phyloP scores from a whole-genome alignment of 768 basidiomycete genomes.

The Sutorius australiensis region DNA sequence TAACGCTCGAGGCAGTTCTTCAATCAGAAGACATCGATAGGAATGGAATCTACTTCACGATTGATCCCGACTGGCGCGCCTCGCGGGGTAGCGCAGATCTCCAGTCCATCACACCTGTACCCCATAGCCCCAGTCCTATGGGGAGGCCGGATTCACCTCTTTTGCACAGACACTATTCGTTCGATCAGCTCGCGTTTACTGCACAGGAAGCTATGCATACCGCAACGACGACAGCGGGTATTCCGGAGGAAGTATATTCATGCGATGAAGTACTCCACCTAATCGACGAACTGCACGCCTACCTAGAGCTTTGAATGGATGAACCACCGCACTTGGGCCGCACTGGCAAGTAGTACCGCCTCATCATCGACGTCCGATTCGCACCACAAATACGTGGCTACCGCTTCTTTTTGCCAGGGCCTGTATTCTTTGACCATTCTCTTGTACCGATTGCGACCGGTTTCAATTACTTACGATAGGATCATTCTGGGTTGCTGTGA shows the following conservation, averaged over 20 bases:
- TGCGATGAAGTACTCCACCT: slow-evolving; percentile 3
- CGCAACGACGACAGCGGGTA: neutral
- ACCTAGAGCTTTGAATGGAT: slow-evolving; percentile 16
- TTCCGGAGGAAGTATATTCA: neutral
- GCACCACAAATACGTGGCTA: slow-evolving; percentile 1
- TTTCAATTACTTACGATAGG: slow-evolving; percentile 7
- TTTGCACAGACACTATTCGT: slow-evolving; percentile 19
- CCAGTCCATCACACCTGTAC: slow-evolving; percentile 25
- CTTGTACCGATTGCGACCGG: slow-evolving; percentile 4
- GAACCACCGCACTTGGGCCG: slow-evolving; percentile 1
- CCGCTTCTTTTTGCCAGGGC: neutral
- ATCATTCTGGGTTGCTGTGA: neutral
- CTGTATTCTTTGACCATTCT: slow-evolving; percentile 4
- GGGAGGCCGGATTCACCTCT: slow-evolving; percentile 24
- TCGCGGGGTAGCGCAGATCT: slow-evolving; percentile 23
- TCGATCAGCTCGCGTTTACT: slow-evolving; percentile 13
- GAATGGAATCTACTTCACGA: slow-evolving; percentile 28
- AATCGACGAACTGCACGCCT: slow-evolving; percentile 25
- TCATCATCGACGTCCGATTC: neutral
- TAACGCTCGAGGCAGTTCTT: neutral
- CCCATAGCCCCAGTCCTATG: slow-evolving; percentile 3
- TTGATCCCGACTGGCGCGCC: slow-evolving; percentile 21
- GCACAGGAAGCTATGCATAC: neutral
- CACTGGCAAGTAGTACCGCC: neutral
- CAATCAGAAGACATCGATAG: slow-evolving; percentile 14